phyloP scores from a whole-genome alignment of 352 stramenopile species.

The Phytopythium ostracodes region DNA sequence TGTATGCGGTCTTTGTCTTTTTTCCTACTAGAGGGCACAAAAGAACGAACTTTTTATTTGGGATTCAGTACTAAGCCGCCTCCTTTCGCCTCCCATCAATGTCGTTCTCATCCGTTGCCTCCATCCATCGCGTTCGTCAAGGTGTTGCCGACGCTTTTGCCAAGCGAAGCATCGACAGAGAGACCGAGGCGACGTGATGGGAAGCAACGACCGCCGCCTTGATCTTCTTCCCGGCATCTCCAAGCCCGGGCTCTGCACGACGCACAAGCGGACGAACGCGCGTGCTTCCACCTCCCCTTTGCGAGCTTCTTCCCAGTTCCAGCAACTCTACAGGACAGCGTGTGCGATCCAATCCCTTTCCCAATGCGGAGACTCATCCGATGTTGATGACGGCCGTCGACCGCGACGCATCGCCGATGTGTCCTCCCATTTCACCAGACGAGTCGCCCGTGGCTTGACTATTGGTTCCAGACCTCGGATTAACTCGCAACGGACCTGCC shows the following conservation, averaged over 20 bases:
- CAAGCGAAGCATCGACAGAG: too few species aligned
- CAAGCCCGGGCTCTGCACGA: background rate
- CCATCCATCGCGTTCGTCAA: background rate
- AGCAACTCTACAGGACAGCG: too few species aligned
- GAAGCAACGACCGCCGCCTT: background rate
- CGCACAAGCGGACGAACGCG: background rate
- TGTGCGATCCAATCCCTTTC: background rate
- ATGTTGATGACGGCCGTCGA: conserved; percentile 1
- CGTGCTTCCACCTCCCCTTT: background rate
- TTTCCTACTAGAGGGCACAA: conserved; percentile 2
- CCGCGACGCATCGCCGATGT: background rate
- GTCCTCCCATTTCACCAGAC: conserved; percentile 5
- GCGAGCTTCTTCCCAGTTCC: too few species aligned
- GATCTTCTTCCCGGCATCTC: background rate
- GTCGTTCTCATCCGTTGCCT: background rate
- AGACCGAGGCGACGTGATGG: background rate
- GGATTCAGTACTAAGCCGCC: background rate
- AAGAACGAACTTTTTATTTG: conserved; percentile 7
- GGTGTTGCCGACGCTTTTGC: too few species aligned
- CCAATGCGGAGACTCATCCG: conserved; percentile 3
- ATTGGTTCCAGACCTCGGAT: too few species aligned
- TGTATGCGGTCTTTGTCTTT: background rate
- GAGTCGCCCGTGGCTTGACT: background rate
- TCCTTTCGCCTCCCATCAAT: background rate
- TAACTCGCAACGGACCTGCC: too few species aligned